Base-by-base conservation (phyloP, 176 grass and related monocot species). In the Zoysia japonica region DNA sequence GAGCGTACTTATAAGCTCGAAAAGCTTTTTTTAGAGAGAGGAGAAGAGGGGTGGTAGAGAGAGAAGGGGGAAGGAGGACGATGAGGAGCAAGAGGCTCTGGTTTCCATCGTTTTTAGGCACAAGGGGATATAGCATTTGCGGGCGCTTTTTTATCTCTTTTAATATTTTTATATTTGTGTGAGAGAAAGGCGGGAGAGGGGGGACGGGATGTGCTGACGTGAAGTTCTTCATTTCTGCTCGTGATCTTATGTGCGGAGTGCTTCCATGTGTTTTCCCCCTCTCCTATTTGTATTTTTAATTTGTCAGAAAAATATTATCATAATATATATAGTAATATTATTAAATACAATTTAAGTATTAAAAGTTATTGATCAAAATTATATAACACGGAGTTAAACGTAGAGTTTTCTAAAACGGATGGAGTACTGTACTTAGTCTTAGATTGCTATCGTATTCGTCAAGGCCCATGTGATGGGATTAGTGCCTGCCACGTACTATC, bases 11-110 rank as follows among this genome's bases (percentile, higher is more conserved):
- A 88, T 84, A 85, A 71, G 82, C 76, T 57, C 42, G 17, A 56
- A 41, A 75, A 80, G 82, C 82, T 88, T 80, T 80, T 88, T 88
- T 84, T 84, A 76, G 76, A 75, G 54, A 40, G 70, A 74, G 80
- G 70, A 74, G 80, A 61, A 6, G 39, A 42, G 47, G 15, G 40
- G 53, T 45, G 67, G 75, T 16, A 20, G 62, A 35, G 73, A 16
- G 12, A 46, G 56, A 11, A 50, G 36, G 35, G 51, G 12, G 56
- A 15, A 65, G 39, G 62, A 53, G 51, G 47, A 71, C 36, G 49
- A 60, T 36, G 49, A 60, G 48, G 40, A 78, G 75, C 67, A 73
- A 72, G 68, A 73, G 79, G 68, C 68, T 38, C 42, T 43, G 45
- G 35, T 44, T 81, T 53, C 37, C 72, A 69, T 63, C 14, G 16